Base-by-base conservation (phyloP, 306 rosid genomes). In the Ochetophila trinervis region DNA sequence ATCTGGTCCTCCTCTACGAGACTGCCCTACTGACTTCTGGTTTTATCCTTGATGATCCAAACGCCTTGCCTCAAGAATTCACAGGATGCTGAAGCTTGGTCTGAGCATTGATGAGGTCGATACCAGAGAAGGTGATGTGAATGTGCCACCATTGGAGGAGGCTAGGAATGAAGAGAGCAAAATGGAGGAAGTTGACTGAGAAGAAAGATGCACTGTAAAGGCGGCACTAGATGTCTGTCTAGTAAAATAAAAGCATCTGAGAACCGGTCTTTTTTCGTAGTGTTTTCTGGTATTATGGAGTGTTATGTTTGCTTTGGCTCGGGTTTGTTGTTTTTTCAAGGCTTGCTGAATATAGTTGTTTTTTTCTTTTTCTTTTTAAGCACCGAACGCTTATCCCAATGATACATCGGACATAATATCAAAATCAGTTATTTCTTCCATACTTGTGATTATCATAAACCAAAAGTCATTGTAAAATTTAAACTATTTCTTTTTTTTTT, bases 101-200 rank as follows among this genome's bases (percentile, higher is more conserved):
- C 53, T 62, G 49, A 71, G 69, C 57, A 70, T 70, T 22, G 68
- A 70, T 17, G 68, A 70, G 30, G 77, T 47, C 34, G 78, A 71
- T 22, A 17, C 67, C 0, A 67, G 9, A 0, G 72, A 44, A 12
- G 72, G 49, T 15, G 78, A 73, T 19, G 24, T 5, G 0, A 72
- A 66, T 4, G 58, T 73, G 78, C 68, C 78, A 14, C 36, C 72
- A 2, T 18, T 73, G 50, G 72, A 66, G 55, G 78, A 65, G 30
- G 72, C 21, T 50, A 62, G n/a, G 30, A 53, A 61, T 19, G 78
- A 73, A 24, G 78, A 66, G 49, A 66, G 78, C 72, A 73, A 73
- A 61, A 66, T 73, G 78, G 72, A 73, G 78, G 78, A 66, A 30
- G 78, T 66, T 5, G 72, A 73, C 60, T 58, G 45, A 40, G 45